A percentile compares a stretch with the other conserved stretches of the same genome.
Conservation (phyloP, 2,329 filamentous ascomycete species). For the Tympanopsis confertula region DNA sequence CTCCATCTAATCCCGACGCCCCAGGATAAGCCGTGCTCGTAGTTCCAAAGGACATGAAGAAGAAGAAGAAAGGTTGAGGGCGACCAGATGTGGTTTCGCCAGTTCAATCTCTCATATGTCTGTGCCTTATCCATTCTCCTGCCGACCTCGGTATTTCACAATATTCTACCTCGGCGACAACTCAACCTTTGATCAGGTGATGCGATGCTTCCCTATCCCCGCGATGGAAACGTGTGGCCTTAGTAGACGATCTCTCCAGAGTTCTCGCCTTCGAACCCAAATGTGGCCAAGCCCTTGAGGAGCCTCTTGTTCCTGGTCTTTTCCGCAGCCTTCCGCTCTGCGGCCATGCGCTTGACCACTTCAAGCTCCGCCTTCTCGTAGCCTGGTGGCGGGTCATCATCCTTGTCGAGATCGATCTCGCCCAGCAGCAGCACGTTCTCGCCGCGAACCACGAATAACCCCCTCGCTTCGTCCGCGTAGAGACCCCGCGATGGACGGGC, state of each 20-base stretch:
- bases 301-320: slow-evolving; percentile 64
- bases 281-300: slow-evolving; percentile 57
- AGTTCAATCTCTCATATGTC: too few species aligned
- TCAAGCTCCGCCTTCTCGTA: slow-evolving; percentile 57
- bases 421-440: slow-evolving; percentile 95
- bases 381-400: slow-evolving; percentile 70
- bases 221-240: slow-evolving; percentile 8
- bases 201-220: slow-evolving; percentile 3
- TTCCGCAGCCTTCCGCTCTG: slow-evolving; percentile 57
- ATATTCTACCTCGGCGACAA: slow-evolving; percentile 29
- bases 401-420: slow-evolving; percentile 92
- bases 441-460: slow-evolving; percentile 82
- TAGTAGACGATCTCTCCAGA: slow-evolving; percentile 63
- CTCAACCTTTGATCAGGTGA: slow-evolving; percentile 6
- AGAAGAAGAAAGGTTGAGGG: too few species aligned
- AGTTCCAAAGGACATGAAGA: too few species aligned
- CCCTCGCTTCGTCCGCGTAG: slow-evolving; percentile 75
- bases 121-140: neutral
- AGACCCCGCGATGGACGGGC: slow-evolving; percentile 31
- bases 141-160: slow-evolving; percentile 32
- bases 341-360: slow-evolving; percentile 61
- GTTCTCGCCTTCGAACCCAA: slow-evolving; percentile 84
- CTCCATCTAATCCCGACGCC: too few species aligned
- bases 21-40: too few species aligned
- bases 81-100: too few species aligned